Conservation (phyloP, 495 filamentous ascomycete genomes). For the Stereocaulon alpinum region DNA sequence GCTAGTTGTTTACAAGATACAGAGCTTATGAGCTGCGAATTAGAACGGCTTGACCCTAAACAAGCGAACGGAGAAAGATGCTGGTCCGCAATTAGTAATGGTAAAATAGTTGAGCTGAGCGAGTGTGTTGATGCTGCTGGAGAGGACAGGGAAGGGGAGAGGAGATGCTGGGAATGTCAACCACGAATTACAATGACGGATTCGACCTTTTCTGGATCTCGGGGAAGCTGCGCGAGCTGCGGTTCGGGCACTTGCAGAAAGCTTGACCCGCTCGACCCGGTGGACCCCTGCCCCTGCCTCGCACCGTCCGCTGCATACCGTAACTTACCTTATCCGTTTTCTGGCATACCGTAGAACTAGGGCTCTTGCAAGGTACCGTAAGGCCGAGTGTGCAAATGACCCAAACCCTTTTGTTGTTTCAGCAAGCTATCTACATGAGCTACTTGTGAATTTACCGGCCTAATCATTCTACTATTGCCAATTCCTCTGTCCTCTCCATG, state of each 20-base stretch:
- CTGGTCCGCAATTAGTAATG: neutral
- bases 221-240: neutral
- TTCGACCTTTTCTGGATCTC: too few relatives aligned
- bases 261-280: too few relatives aligned
- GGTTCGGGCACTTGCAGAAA: too few relatives aligned
- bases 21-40: neutral
- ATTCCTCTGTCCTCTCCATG: slow-evolving; percentile 54
- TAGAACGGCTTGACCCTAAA: neutral
- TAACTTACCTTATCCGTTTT: too few relatives aligned
- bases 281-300: too few relatives aligned
- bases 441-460: neutral
- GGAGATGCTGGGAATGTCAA: neutral
- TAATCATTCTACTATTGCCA: slow-evolving; percentile 64
- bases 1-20: neutral
- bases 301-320: too few relatives aligned
- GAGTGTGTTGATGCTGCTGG: neutral
- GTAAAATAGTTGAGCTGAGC: neutral
- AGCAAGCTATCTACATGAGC: too few relatives aligned
- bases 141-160: neutral
- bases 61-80: neutral
- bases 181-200: neutral
- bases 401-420: too few relatives aligned
- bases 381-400: too few relatives aligned
- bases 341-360: too few relatives aligned
- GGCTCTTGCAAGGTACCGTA: too few relatives aligned